phyloP scores from a whole-genome alignment of 768 basidiomycete genomes.

The Gloeopeniophorella convolvens region DNA sequence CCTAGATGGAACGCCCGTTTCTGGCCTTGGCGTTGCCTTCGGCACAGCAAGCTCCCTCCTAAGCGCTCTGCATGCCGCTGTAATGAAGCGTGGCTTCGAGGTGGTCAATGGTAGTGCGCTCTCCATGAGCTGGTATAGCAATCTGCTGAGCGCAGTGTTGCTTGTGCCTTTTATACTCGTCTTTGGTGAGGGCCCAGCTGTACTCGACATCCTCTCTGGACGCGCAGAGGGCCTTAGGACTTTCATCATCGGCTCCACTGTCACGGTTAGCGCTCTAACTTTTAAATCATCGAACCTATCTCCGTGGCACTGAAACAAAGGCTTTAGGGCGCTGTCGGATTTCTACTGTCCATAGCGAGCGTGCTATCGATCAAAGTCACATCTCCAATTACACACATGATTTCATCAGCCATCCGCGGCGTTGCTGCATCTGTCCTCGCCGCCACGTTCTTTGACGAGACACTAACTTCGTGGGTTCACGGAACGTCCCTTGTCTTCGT shows the following conservation, averaged over 20 bases:
- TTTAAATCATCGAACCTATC: too few species aligned
- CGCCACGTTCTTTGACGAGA: slow-evolving; percentile 72
- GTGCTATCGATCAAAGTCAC: slow-evolving; percentile 95
- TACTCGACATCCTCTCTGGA: slow-evolving; percentile 49
- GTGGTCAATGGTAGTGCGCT: slow-evolving; percentile 82
- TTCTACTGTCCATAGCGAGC: slow-evolving; percentile 92
- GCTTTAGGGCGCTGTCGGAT: slow-evolving; percentile 76
- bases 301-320: too few species aligned
- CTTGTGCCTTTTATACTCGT: slow-evolving; percentile 69
- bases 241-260: slow-evolving; percentile 70
- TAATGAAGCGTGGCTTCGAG: slow-evolving; percentile 82
- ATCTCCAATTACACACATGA: slow-evolving; percentile 96
- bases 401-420: slow-evolving; percentile 91
- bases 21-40: slow-evolving; percentile 62
- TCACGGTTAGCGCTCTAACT: slow-evolving; percentile 55
- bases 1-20: slow-evolving; percentile 60
- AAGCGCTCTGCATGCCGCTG: slow-evolving; percentile 85
- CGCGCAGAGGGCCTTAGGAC: slow-evolving; percentile 46
- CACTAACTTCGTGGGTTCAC: slow-evolving; percentile 64
- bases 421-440: slow-evolving; percentile 86
- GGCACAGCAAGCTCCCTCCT: slow-evolving; percentile 83
- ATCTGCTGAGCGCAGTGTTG: slow-evolving; percentile 67
- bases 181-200: slow-evolving; percentile 64
- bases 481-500: neutral
- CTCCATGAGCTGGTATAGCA: slow-evolving; percentile 87